Evolutionary conservation across 2,329 filamentous ascomycete species (phyloP), one percentile per base, ranked within the genome.

Genomic region (Mycosphaerella sp.): DNA sequence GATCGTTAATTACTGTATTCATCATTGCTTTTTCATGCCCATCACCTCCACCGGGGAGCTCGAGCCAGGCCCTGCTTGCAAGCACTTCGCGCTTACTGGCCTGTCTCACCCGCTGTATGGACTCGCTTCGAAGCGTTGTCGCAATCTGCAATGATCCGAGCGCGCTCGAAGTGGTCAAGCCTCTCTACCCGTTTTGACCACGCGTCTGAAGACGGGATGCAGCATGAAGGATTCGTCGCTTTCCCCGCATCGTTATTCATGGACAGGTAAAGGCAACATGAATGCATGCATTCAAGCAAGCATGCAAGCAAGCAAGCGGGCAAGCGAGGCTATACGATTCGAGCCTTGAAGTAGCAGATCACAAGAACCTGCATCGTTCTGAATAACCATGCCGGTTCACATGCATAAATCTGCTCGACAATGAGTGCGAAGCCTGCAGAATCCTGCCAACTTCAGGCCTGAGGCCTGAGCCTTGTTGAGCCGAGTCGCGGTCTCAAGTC

Each of bases 21-120:
- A 32, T 51, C 54, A 45, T 56, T 49, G 53, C 48, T 44, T 32
- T 49, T 38, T 43, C 53, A 55, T 55, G 44, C 52, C 48, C 8
- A 34, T 39, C 42, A 34, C 23, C 42, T 39, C 43, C 50, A 32
- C 9, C 40, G 43, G 26, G 43, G 34, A 53, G 50, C 50, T 53
- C 45, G 50, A 43, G 50, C 50, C 50, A 53, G 50, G 50, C 34
- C 40, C 43, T 41, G 23, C 36, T 34, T 47, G 48, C 48, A 23
- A 23, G 48, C 38, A 6, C 29, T 45, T 29, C 48, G 34, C 44
- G 42, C 17, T 34, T 26, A 26, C 26, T 7, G 26, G 6, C 26
- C 26, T 7, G 36, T 26, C 10, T 26, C 36, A 36, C 50, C 21
- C 23, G 6, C 36, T 47, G 50, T 47, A 47, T 53, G 44, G 44